Percentiles rank a stretch among this genome's conserved stretches.
Conservation (phyloP, 1,284 basidiomycete genomes). For the Tilletia setariae region DNA sequence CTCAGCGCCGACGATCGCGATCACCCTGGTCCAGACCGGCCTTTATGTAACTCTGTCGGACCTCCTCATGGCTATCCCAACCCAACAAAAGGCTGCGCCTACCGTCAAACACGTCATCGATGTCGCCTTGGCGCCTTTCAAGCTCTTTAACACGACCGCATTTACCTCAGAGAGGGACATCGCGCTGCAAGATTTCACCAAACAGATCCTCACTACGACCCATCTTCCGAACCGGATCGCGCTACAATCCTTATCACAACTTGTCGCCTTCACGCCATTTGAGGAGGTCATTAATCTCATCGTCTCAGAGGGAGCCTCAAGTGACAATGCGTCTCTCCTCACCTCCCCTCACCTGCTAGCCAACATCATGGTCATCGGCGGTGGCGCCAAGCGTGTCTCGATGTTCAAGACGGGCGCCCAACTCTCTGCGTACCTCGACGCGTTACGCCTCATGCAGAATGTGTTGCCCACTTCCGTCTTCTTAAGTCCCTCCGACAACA, state of each 20-base stretch:
- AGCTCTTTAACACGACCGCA: background rate
- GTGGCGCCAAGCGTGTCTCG: conserved; percentile 8
- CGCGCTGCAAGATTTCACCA: conserved; percentile 2
- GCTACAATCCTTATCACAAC: background rate
- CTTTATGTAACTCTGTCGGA: background rate
- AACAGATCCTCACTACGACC: background rate
- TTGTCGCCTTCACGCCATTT: background rate
- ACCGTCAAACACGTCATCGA: conserved; percentile 1
- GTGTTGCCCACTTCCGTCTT: conserved; percentile 26
- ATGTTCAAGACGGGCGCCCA: conserved; percentile 19
- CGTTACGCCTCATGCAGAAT: conserved; percentile 41
- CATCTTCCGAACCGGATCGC: conserved; percentile 12
- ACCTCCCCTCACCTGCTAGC: background rate
- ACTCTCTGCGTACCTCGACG: conserved; percentile 34
- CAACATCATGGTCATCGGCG: conserved; percentile 11
- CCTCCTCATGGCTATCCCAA: background rate
- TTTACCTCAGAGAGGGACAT: background rate
- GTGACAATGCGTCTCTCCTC: background rate
- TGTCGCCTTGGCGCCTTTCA: conserved; percentile 2
- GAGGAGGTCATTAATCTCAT: background rate
- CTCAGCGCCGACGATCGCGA: background rate
- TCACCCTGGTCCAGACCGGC: background rate
- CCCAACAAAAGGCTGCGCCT: background rate
- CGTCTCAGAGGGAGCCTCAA: background rate
- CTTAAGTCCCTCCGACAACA: conserved; percentile 3